Conservation (phyloP, 179 eudicot species). For the Vitellaria paradoxa region DNA sequence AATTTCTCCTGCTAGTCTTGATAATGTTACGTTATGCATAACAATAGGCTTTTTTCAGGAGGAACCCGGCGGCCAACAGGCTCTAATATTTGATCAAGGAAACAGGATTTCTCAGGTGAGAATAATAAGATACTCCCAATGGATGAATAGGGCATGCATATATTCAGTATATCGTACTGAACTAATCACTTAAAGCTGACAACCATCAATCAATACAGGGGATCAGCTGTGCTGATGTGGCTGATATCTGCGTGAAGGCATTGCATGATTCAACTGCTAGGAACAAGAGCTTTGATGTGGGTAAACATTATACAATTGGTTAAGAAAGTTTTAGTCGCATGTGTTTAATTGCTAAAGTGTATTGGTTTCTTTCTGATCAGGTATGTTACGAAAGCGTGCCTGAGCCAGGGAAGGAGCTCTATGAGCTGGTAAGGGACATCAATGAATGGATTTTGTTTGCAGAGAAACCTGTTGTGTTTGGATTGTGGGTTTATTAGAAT, state of each 20-base stretch:
- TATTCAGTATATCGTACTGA: neutral
- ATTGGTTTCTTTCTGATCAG: conserved; percentile 31
- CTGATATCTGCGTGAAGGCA: conserved; percentile 96
- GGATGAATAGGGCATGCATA: neutral
- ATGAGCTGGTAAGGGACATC: conserved; percentile 69
- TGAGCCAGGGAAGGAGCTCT: conserved; percentile 89
- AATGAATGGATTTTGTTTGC: neutral
- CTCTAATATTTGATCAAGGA: conserved; percentile 94
- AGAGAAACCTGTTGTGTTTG: too few relatives aligned
- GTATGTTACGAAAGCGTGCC: conserved; percentile 93
- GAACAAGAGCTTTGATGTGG: conserved; percentile 94
- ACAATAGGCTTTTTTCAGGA: conserved; percentile 45
- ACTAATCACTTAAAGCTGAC: neutral
- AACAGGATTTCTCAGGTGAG: conserved; percentile 93
- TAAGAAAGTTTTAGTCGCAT: conserved; percentile 6
- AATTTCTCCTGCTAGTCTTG: neutral
- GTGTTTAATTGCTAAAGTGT: neutral
- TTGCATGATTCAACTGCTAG: conserved; percentile 94
- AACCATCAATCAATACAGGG: conserved; percentile 41
- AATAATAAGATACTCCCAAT: neutral
- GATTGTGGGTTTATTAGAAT: too few relatives aligned
- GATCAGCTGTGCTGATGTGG: conserved; percentile 98
- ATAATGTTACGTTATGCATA: conserved; percentile 6
- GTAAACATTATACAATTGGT: conserved; percentile 19
- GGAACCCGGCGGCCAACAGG: conserved; percentile 99